Evolutionary conservation across 2,329 filamentous ascomycete genomes (phyloP).

Genomic region (Mycosphaerella sp.): DNA sequence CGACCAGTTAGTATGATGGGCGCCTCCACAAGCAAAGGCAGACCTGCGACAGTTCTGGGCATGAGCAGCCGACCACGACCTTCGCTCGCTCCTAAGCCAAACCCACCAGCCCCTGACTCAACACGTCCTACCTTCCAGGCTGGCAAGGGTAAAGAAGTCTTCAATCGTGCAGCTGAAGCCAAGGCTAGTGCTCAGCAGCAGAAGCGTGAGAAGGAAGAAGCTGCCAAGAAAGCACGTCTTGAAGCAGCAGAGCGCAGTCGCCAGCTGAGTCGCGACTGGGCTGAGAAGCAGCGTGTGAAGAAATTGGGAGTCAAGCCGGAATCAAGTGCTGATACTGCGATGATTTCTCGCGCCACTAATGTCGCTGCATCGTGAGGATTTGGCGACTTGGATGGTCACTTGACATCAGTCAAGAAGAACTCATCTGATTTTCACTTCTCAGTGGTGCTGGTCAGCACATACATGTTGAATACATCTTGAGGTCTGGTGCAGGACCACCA

Average conservation of each 20-base stretch:
- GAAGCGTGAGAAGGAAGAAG: slow-evolving; percentile 44
- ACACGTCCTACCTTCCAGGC: slow-evolving; percentile 10
- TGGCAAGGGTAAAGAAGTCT: slow-evolving; percentile 43
- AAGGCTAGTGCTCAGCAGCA: slow-evolving; percentile 39
- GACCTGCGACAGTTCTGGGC: slow-evolving; percentile 1
- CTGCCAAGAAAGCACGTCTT: slow-evolving; percentile 42
- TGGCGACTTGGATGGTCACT: background rate
- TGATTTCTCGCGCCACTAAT: background rate
- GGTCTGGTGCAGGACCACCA: too few species aligned
- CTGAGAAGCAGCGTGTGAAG: slow-evolving; percentile 41
- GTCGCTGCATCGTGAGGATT: background rate
- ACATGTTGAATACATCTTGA: too few species aligned
- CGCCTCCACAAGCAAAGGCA: background rate
- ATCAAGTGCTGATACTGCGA: background rate
- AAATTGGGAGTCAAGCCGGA: slow-evolving; percentile 21
- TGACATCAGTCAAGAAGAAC: too few species aligned
- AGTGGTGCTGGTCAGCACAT: too few species aligned
- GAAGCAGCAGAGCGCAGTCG: slow-evolving; percentile 44
- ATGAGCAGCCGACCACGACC: slow-evolving; percentile 3
- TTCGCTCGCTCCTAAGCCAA: slow-evolving; percentile 11
- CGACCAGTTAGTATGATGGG: background rate
- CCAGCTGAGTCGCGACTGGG: slow-evolving; percentile 44
- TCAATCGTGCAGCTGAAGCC: slow-evolving; percentile 40
- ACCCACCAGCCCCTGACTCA: slow-evolving; percentile 8
- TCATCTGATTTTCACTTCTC: too few species aligned